phyloP scores from a whole-genome alignment of 2,329 filamentous ascomycete genomes.

The Nannizzia gypsea region DNA sequence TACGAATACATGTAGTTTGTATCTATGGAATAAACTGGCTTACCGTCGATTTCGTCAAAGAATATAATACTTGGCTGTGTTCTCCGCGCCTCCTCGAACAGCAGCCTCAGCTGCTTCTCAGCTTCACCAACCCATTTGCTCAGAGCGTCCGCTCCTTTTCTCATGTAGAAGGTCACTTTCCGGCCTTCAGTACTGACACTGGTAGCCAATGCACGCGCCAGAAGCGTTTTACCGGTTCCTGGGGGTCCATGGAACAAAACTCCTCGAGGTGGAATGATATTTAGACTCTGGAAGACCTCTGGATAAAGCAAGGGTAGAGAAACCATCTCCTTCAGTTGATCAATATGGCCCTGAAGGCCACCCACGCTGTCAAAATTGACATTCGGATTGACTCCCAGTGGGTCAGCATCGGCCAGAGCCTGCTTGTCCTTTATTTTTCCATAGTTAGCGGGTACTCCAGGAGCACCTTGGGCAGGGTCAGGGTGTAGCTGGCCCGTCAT shows the following conservation, averaged over 20 bases:
- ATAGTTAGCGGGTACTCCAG: slow-evolving; percentile 64
- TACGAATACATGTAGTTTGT: background rate
- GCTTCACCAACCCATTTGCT: slow-evolving; percentile 99
- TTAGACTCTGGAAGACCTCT: slow-evolving; percentile 81
- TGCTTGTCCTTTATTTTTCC: slow-evolving; percentile 92
- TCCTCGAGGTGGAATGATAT: slow-evolving; percentile 86
- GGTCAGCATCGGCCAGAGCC: slow-evolving; percentile 83
- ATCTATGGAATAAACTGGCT: slow-evolving; percentile 10
- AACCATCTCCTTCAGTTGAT: slow-evolving; percentile 98
- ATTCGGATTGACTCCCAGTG: slow-evolving; percentile 80
- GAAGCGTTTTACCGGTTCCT: slow-evolving; percentile 93
- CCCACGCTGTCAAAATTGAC: slow-evolving; percentile 93
- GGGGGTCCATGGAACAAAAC: slow-evolving; percentile 95
- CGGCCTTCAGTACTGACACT: slow-evolving; percentile 78
- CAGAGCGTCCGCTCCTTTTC: slow-evolving; percentile 91
- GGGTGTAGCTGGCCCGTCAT: slow-evolving; percentile 45
- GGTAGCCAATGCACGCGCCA: slow-evolving; percentile 83
- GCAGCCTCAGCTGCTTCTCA: slow-evolving; percentile 79
- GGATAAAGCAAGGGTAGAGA: slow-evolving; percentile 87
- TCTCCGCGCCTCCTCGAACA: slow-evolving; percentile 91
- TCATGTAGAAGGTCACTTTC: slow-evolving; percentile 99
- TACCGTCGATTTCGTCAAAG: slow-evolving; percentile 95
- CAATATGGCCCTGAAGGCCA: slow-evolving; percentile 83
- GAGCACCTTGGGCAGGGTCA: slow-evolving; percentile 44
- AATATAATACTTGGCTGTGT: slow-evolving; percentile 99